Percentiles rank a stretch among this genome's conserved stretches.
Evolutionary conservation across 2,329 filamentous ascomycete species (phyloP).

Genomic region (Paraconiothyrium sp.): DNA sequence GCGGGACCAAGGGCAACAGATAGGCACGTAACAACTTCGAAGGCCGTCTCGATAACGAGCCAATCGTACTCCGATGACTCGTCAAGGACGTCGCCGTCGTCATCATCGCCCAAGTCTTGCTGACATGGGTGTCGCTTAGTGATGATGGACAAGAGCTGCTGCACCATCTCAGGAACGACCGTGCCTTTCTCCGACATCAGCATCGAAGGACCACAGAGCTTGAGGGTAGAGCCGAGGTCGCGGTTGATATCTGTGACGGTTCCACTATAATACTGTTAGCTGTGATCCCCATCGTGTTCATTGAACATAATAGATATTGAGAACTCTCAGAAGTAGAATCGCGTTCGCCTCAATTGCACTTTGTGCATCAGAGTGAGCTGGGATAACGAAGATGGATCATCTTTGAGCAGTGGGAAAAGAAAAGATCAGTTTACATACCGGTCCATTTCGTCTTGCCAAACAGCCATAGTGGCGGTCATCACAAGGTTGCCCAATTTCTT

Average conservation of each 20-base stretch:
- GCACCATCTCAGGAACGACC: conserved; percentile 78
- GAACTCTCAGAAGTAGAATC: conserved; percentile 67
- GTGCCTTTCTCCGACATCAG: conserved; percentile 72
- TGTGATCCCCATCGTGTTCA: conserved; percentile 12
- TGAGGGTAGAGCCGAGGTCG: conserved; percentile 88
- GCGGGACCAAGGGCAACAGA: conserved; percentile 81
- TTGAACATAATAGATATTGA: conserved; percentile 48
- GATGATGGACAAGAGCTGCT: conserved; percentile 79
- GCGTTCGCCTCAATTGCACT: conserved; percentile 89
- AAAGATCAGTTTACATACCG: conserved; percentile 71
- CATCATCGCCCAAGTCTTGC: conserved; percentile 83
- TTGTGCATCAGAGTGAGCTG: conserved; percentile 99
- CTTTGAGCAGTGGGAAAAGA: conserved; percentile 51
- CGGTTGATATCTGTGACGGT: conserved; percentile 96
- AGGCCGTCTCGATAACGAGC: conserved; percentile 92
- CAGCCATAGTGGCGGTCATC: conserved; percentile 80
- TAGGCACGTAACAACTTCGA: conserved; percentile 88
- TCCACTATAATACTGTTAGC: conserved; percentile 63
- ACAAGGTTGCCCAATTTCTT: conserved; percentile 87
- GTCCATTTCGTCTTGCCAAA: conserved; percentile 92
- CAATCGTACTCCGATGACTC: conserved; percentile 97
- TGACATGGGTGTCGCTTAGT: conserved; percentile 93
- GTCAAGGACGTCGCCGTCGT: conserved; percentile 70
- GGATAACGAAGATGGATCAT: conserved; percentile 95
- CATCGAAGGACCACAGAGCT: conserved; percentile 87